phyloP scores from a whole-genome alignment of 1,284 basidiomycete species.

The Apiotrichum siamense region DNA sequence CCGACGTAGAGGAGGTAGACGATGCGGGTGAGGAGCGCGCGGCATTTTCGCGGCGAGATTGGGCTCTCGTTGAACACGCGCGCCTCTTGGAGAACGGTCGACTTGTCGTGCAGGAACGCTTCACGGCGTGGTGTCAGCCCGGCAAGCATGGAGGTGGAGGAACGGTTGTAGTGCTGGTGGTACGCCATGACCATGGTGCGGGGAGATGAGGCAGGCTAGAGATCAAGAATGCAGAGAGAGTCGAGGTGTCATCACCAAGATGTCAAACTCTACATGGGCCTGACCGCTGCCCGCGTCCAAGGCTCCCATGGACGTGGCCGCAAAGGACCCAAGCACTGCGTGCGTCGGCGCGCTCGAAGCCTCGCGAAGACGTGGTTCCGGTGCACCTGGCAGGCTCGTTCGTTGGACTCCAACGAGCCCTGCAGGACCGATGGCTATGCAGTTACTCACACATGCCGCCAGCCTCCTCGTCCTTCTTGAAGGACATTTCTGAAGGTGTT shows the following conservation, averaged over 20 bases:
- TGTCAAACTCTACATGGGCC: too few species aligned
- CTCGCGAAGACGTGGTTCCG: too few species aligned
- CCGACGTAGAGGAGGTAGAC: conserved; percentile 95
- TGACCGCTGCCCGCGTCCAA: too few species aligned
- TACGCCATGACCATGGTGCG: neutral
- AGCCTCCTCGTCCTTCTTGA: conserved; percentile 88
- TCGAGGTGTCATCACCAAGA: too few species aligned
- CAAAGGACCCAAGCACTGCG: too few species aligned
- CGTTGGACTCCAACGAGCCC: too few species aligned
- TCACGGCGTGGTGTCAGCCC: neutral
- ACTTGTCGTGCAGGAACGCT: conserved; percentile 71
- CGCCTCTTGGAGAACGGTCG: conserved; percentile 94
- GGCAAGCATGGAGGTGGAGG: neutral
- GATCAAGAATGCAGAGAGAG: too few species aligned
- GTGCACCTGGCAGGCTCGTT: too few species aligned
- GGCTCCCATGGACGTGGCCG: too few species aligned
- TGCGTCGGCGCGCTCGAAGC: too few species aligned
- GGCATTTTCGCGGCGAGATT: conserved; percentile 93
- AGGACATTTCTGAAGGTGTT: conserved; percentile 49
- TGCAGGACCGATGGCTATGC: neutral
- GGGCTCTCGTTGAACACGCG: conserved; percentile 99
- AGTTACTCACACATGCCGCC: conserved; percentile 51
- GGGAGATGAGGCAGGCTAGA: neutral
- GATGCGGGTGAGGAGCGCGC: conserved; percentile 91
- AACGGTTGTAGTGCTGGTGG: neutral